A percentile compares a stretch with the other conserved stretches of the same genome.
phyloP scores from a whole-genome alignment of 2,329 filamentous ascomycete genomes.

The Sclerotinia minor region DNA sequence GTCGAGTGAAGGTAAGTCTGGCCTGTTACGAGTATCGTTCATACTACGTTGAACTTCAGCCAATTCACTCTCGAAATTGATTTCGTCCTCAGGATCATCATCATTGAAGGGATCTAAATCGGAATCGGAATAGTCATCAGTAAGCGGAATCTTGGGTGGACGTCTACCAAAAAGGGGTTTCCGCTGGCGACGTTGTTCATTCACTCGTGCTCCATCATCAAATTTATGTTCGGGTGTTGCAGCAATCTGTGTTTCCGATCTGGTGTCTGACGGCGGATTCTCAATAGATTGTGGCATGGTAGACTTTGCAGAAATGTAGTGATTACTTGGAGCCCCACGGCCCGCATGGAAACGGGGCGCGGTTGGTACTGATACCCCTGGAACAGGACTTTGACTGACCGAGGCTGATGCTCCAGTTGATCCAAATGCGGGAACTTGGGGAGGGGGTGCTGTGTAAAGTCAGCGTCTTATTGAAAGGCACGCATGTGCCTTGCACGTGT shows the following conservation, averaged over 20 bases:
- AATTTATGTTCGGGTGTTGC: constrained; percentile 13
- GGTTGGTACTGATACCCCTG: constrained; percentile 37
- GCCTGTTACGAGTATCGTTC: constrained; percentile 27
- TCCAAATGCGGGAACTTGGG: constrained; percentile 56
- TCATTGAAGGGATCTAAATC: constrained; percentile 41
- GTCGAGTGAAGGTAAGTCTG: constrained; percentile 30
- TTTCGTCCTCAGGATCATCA: constrained; percentile 34
- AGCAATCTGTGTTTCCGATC: background rate
- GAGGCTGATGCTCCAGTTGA: constrained; percentile 34
- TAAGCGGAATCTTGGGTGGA: constrained; percentile 25
- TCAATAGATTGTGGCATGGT: constrained; percentile 1
- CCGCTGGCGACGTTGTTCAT: constrained; percentile 25
- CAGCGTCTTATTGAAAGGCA: background rate
- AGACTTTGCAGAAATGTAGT: constrained; percentile 8
- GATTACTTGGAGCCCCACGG: background rate
- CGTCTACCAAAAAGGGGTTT: constrained; percentile 32
- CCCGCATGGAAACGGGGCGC: constrained; percentile 33
- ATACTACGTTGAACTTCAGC: constrained; percentile 35
- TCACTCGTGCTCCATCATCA: background rate
- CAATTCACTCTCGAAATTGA: constrained; percentile 41
- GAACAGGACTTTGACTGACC: constrained; percentile 29
- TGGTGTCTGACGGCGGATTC: background rate
- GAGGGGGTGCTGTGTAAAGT: constrained; percentile 46
- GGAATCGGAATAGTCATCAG: constrained; percentile 32
- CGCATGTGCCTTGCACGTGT: background rate